These are phyloP conservation scores for Phytopythium aichiense DNA, from an alignment of 352 stramenopile genomes.

Conservation along the genomic window DNA sequence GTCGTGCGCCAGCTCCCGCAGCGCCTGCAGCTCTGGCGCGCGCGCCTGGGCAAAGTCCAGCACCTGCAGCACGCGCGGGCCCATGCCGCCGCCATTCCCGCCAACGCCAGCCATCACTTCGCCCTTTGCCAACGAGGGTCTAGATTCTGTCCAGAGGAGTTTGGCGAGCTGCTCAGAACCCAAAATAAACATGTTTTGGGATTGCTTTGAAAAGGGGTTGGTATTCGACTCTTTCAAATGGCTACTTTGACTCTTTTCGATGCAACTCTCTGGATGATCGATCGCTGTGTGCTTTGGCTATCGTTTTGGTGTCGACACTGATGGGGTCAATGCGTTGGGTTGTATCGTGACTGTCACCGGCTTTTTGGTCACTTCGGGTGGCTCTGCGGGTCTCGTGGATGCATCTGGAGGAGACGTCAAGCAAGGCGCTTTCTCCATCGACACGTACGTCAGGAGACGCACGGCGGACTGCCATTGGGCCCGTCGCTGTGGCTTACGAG, in stretches of 20 bases:
- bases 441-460: conserved; percentile 23
- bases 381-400: neutral
- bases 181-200: neutral
- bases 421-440: neutral
- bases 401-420: neutral
- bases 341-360: neutral
- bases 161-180: neutral
- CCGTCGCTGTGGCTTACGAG: conserved; percentile 27
- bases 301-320: neutral
- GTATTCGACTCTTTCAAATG: too few relatives aligned
- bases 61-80: conserved; percentile 69
- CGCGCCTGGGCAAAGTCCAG: conserved; percentile 71
- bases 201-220: too few relatives aligned
- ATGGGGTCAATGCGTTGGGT: neutral
- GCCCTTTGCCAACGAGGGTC: neutral
- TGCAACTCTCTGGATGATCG: too few relatives aligned
- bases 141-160: neutral
- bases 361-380: neutral
- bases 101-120: conserved; percentile 1
- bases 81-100: conserved; percentile 18
- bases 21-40: conserved; percentile 66
- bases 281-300: neutral
- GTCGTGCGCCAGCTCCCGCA: conserved; percentile 56
- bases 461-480: conserved; percentile 36
- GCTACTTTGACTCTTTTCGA: too few relatives aligned